Conservation (phyloP, 441 rosid species). For the Syzygium malaccense region DNA sequence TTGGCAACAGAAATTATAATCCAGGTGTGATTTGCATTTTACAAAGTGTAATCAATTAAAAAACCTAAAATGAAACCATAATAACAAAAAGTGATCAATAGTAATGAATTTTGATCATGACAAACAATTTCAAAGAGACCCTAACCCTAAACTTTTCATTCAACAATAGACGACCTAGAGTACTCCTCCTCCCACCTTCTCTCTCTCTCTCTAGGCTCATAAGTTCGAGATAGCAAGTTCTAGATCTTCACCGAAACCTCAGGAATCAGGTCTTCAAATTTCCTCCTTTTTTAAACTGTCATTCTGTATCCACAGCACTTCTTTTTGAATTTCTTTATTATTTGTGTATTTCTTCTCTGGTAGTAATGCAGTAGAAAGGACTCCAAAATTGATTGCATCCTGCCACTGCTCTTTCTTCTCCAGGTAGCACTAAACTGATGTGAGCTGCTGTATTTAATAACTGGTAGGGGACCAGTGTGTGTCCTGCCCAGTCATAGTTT, state of each 20-base stretch:
- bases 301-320: neutral
- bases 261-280: neutral
- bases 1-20: neutral
- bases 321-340: neutral
- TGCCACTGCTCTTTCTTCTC: neutral
- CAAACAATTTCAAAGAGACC: neutral
- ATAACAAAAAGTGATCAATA: neutral
- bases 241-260: neutral
- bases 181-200: too few species aligned
- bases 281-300: neutral
- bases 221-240: neutral
- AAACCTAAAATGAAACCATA: neutral
- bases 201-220: neutral
- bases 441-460: neutral
- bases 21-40: neutral
- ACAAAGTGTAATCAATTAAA: neutral
- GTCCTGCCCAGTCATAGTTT: neutral
- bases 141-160: neutral
- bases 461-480: fast-evolving
- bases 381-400: neutral
- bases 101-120: neutral
- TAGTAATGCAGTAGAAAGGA: neutral
- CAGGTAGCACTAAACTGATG: neutral
- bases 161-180: neutral
- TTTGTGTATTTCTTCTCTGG: neutral